Conservation (phyloP, 768 basidiomycete genomes). For the Russula dissimulans region DNA sequence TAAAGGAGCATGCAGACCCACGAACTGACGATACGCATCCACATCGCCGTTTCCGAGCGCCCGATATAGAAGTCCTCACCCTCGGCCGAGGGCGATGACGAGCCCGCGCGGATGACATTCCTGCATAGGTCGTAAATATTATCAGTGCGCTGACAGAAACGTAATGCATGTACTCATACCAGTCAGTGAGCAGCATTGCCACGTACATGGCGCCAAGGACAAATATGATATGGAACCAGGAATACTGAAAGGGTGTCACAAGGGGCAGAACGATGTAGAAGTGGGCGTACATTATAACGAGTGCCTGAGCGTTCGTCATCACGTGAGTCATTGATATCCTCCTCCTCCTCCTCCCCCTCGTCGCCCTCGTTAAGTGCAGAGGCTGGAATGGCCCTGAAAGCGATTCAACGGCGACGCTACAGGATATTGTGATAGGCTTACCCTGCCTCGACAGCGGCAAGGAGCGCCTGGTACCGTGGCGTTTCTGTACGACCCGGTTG, state of each 20-base stretch:
- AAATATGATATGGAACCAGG: constrained; percentile 99
- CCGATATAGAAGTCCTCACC: constrained; percentile 83
- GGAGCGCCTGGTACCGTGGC: constrained; percentile 85
- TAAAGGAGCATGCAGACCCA: constrained; percentile 89
- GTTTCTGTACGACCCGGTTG: constrained; percentile 81
- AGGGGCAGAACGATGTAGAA: background rate
- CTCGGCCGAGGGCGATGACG: constrained; percentile 37
- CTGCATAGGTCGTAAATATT: constrained; percentile 28
- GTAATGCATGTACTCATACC: constrained; percentile 47
- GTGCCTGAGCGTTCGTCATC: constrained; percentile 94
- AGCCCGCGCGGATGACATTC: constrained; percentile 55
- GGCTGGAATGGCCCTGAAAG: constrained; percentile 74
- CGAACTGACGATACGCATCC: constrained; percentile 95
- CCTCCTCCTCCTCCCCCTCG: constrained; percentile 64
- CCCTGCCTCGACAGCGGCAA: constrained; percentile 97
- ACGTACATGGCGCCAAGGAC: constrained; percentile 96
- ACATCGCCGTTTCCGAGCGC: constrained; percentile 94
- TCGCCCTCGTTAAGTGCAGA: constrained; percentile 77
- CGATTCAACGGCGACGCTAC: background rate
- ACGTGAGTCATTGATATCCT: constrained; percentile 64
- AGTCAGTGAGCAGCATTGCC: constrained; percentile 92
- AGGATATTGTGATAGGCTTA: constrained; percentile 28
- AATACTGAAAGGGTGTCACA: constrained; percentile 51
- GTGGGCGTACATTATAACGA: constrained; percentile 76
- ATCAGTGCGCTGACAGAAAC: background rate